Evolutionary conservation across 192 early-diverging fungal species (phyloP), one percentile per base, ranked within the genome.

Genomic region (Linnemannia hyalina): DNA sequence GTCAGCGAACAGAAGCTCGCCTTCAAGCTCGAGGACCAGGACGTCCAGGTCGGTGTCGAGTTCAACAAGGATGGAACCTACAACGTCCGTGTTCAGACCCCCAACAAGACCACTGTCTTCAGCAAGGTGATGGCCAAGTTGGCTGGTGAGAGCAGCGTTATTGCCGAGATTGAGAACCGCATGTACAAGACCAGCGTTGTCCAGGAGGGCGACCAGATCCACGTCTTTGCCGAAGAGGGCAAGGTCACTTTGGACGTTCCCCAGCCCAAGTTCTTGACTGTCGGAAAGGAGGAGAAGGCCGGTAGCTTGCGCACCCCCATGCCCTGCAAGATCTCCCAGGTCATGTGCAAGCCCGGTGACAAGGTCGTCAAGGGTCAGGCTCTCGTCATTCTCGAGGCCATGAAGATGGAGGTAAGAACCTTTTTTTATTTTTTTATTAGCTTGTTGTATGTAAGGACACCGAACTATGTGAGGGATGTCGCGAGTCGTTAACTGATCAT

Each of bases 291-390:
- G 7, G 91, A 88, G 49, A 87, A 88, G 15, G 91, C 91, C 3
- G 95, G 93, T 22, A 92, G 92, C 22, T 92, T 99, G 41, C 94
- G 93, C 60, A 95, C 98, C 23, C 98, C 98, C 18, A 99, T 99
- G 98, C 97, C 98, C 22, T 98, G 98, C 92, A 97, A 97, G 90
- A 98, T 99, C 75, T 95, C 97, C 29, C 95, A 95, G 87, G 93
- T 98, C 1, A 84, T 80, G 82, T 81, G 78, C 71, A 90, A 94
- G 74, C 85, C 93, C 32, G 98, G 97, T 22, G 93, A 96, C 42
- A 90, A 90, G 47, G 95, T 99, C 15, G 92, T 92, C 68, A 96
- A 97, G 87, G 97, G 95, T 52, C 91, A 94, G 68, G 92, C 94
- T 49, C 86, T 99, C 42, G 88, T 98, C 4, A 91, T 99, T 42